Evolutionary conservation across 768 basidiomycete species (phyloP), one percentile per base, ranked within the genome.

Genomic region (Tylopilus plumbeoviolaceoides): DNA sequence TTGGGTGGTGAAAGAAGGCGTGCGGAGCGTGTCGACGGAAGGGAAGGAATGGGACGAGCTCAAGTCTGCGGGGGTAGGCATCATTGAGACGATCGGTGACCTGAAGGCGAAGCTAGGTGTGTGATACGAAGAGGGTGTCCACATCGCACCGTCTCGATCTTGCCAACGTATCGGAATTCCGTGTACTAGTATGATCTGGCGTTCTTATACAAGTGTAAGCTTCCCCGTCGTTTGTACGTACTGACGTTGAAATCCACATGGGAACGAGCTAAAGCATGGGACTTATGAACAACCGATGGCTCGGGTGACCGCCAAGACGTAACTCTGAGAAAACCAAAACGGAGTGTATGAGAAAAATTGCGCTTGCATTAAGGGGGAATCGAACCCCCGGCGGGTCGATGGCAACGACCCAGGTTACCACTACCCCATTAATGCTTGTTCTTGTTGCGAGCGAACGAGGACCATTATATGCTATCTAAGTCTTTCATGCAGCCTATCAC

Each of bases 311-410:
- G 4, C 27, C 27, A 28, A 41, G 21, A 5, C 27, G n/a, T n/a
- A n/a, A n/a, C n/a, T 38, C 38, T 18, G n/a, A 36, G 35, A 18
- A 18, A 38, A 9, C 38, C 18, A 36, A 33, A 36, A 7, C 9
- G 3, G 33, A 35, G 23, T 23, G 23, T 23, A 23, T 2, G 23
- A 23, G 23, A 23, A 40, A 50, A 42, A 50, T 17, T 9, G 11
- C 1, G 1, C 14, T 1, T 51, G 84, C 84, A 85, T 85, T 84
- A 85, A 85, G 83, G 56, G 85, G 84, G 85, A 86, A 87, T 87
- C 83, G 84, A 87, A 87, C 85, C 83, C 85, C 83, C 85, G 85
- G 85, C 85, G 85, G 85, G 83, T 86, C 85, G 83, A 82, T 79
- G 78, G 78, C 78, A 80, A 80, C 78, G 76, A 80, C 48, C 48